Percentiles rank a stretch among this genome's conserved stretches.
These are phyloP conservation scores for Bruguiera gymnorhiza DNA, from an alignment of 345 rosid genomes.

Conservation along the genomic window DNA sequence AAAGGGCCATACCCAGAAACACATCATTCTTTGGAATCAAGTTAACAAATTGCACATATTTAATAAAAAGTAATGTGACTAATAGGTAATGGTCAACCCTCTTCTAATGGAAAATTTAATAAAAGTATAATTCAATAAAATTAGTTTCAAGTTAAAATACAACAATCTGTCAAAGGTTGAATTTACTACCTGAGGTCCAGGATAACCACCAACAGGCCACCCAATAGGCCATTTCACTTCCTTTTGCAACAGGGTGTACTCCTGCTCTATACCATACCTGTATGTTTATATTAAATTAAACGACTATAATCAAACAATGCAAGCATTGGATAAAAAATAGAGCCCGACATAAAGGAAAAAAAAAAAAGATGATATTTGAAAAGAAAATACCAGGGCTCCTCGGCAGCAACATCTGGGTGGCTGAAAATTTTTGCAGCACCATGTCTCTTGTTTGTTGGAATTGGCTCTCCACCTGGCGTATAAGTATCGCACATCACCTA, in stretches of 20 bases:
- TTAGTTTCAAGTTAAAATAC: too few relatives aligned
- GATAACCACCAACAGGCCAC: slow-evolving; percentile 27
- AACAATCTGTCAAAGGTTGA: too few relatives aligned
- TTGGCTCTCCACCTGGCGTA: slow-evolving; percentile 16
- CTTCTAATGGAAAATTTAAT: too few relatives aligned
- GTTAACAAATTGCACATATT: too few relatives aligned
- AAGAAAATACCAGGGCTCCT: slow-evolving; percentile 1
- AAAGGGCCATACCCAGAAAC: too few relatives aligned
- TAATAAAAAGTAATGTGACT: too few relatives aligned
- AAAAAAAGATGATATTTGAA: background rate
- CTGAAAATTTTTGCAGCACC: slow-evolving; percentile 12
- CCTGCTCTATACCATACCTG: slow-evolving; percentile 29
- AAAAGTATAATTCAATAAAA: too few relatives aligned
- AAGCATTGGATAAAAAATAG: background rate
- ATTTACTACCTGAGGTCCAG: slow-evolving; percentile 21
- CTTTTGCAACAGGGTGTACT: slow-evolving; percentile 24
- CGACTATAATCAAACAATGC: background rate
- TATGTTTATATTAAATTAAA: background rate
- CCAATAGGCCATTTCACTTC: slow-evolving; percentile 24
- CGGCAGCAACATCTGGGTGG: background rate
- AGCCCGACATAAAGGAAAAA: background rate
- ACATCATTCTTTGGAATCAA: too few relatives aligned
- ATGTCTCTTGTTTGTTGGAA: slow-evolving; percentile 14
- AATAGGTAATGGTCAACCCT: too few relatives aligned
- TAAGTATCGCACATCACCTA: slow-evolving; percentile 22